These are phyloP conservation scores for Suillus ampliporus DNA, from an alignment of 768 basidiomycete genomes.

Conservation along the genomic window DNA sequence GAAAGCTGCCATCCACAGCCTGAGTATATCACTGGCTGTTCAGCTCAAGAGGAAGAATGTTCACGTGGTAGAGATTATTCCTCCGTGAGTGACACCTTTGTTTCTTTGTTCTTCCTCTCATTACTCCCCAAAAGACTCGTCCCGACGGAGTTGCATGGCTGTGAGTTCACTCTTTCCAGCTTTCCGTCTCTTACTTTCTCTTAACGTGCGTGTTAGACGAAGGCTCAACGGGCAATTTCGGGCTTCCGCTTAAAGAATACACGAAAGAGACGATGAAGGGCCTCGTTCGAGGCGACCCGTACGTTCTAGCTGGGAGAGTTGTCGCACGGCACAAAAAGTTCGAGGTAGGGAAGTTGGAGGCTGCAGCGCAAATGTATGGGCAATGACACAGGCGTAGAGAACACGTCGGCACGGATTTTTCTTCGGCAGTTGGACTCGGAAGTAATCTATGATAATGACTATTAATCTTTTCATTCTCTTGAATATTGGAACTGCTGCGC, in stretches of 20 bases:
- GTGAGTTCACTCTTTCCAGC: constrained; percentile 35
- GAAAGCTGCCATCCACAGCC: constrained; percentile 62
- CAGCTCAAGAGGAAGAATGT: constrained; percentile 57
- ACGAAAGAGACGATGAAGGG: constrained; percentile 45
- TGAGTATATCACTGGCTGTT: constrained; percentile 50
- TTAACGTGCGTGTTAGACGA: constrained; percentile 61
- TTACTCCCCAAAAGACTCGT: constrained; percentile 47
- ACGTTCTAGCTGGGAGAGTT: constrained; percentile 33
- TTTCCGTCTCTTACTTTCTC: constrained; percentile 19
- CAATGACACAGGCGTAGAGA: constrained; percentile 2
- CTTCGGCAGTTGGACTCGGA: too few species aligned
- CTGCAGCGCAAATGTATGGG: neutral
- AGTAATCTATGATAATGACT: neutral
- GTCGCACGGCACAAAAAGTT: constrained; percentile 26
- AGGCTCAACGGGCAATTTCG: constrained; percentile 54
- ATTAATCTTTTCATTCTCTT: too few species aligned
- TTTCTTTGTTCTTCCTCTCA: neutral
- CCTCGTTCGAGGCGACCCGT: constrained; percentile 40
- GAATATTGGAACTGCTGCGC: too few species aligned
- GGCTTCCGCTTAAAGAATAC: constrained; percentile 61
- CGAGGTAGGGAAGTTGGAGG: constrained; percentile 37
- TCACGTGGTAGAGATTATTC: constrained; percentile 60
- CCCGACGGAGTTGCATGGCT: constrained; percentile 66
- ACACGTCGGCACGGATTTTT: neutral
- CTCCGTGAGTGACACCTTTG: constrained; percentile 51